A percentile compares a stretch with the other conserved stretches of the same genome.
Evolutionary conservation across 352 stramenopile species (phyloP).

Genomic region (Phytophthora megakarya): DNA sequence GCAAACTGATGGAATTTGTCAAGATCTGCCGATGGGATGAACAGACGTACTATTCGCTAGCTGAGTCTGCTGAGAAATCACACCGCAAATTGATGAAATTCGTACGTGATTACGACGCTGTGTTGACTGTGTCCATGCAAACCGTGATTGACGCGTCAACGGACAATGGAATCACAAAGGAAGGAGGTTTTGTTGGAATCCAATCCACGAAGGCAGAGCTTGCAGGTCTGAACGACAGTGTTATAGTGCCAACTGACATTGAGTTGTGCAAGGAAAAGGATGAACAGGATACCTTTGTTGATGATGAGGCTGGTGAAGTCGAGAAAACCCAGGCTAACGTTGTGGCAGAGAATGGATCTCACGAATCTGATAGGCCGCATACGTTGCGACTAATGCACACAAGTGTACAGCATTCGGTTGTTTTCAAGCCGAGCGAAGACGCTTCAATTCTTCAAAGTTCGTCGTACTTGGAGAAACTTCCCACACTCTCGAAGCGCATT

Average conservation of each 20-base stretch:
- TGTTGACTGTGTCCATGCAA: slow-evolving; percentile 83
- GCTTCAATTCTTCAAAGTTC: slow-evolving; percentile 10
- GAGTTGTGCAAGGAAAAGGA: slow-evolving; percentile 37
- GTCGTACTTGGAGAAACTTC: slow-evolving; percentile 58
- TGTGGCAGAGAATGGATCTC: slow-evolving; percentile 8
- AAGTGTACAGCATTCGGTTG: background rate
- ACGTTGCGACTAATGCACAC: slow-evolving; percentile 35
- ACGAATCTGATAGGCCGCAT: slow-evolving; percentile 22
- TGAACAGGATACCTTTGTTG: background rate
- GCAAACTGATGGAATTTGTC: slow-evolving; percentile 97
- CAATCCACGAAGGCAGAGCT: slow-evolving; percentile 74
- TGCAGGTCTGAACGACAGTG: slow-evolving; percentile 47
- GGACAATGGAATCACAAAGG: slow-evolving; percentile 82
- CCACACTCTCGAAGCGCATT: slow-evolving; percentile 68
- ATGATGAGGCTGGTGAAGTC: slow-evolving; percentile 7
- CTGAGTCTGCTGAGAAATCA: slow-evolving; percentile 97
- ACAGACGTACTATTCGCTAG: slow-evolving; percentile 99
- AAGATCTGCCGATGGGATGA: slow-evolving; percentile 99
- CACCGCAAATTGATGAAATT: slow-evolving; percentile 99
- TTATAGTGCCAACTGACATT: slow-evolving; percentile 42
- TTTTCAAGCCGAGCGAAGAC: slow-evolving; percentile 3
- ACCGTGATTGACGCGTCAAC: slow-evolving; percentile 89
- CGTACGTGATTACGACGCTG: slow-evolving; percentile 90
- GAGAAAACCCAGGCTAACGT: slow-evolving; percentile 19
- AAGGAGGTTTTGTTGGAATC: slow-evolving; percentile 79